Percentiles rank a stretch among this genome's conserved stretches.
phyloP scores from a whole-genome alignment of 495 filamentous ascomycete genomes.

The Pyrenula aspistea region DNA sequence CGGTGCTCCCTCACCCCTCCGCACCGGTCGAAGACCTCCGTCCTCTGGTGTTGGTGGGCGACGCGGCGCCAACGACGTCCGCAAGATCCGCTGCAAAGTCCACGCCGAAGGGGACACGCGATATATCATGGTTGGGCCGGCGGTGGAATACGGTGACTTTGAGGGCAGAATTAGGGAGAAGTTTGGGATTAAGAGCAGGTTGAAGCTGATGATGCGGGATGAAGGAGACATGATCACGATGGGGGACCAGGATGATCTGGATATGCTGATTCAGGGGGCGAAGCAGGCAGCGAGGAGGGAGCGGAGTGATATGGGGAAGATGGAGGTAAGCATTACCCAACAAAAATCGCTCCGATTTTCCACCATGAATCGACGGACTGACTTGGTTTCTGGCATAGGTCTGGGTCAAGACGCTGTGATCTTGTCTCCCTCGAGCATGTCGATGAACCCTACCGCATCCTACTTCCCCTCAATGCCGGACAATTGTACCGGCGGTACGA shows the following conservation, averaged over 20 bases:
- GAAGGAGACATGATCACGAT: slow-evolving; percentile 91
- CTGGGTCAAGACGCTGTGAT: neutral
- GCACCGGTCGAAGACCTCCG: slow-evolving; percentile 14
- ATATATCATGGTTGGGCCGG: slow-evolving; percentile 74
- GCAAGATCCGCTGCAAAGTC: slow-evolving; percentile 76
- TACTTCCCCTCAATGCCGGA: no score
- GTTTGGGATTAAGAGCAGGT: slow-evolving; percentile 55
- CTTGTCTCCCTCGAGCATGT: no score
- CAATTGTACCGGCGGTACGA: no score
- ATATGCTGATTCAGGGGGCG: slow-evolving; percentile 61
- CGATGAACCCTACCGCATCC: no score
- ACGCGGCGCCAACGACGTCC: slow-evolving; percentile 25
- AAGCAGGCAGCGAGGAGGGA: slow-evolving; percentile 60
- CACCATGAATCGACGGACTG: neutral
- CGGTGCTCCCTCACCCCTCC: slow-evolving; percentile 12
- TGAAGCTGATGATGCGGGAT: slow-evolving; percentile 81
- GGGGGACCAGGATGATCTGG: slow-evolving; percentile 91
- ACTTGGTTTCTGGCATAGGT: neutral
- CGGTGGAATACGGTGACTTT: slow-evolving; percentile 64
- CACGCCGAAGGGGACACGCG: slow-evolving; percentile 79
- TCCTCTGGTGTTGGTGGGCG: slow-evolving; percentile 16
- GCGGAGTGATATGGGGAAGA: slow-evolving; percentile 75
- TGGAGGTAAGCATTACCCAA: slow-evolving; percentile 74
- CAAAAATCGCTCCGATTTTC: no score
- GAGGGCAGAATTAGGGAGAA: slow-evolving; percentile 70